Conservation (phyloP, 495 filamentous ascomycete species). For the Aspergillus olivimuriae region DNA sequence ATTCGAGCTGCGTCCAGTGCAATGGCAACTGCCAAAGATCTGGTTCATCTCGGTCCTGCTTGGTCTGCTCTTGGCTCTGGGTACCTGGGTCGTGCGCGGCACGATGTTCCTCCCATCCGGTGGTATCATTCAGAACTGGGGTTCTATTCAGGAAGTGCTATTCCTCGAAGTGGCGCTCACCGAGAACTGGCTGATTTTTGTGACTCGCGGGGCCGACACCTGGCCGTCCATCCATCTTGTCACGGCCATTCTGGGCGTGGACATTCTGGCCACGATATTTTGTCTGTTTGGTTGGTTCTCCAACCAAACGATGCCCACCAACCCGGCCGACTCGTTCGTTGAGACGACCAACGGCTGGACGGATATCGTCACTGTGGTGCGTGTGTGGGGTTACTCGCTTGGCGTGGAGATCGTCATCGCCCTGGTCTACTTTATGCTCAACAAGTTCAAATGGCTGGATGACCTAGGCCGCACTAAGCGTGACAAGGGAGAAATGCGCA, state of each 20-base stretch:
- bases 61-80: constrained; percentile 58
- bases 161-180: constrained; percentile 68
- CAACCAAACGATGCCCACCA: constrained; percentile 39
- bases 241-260: constrained; percentile 60
- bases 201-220: constrained; percentile 60
- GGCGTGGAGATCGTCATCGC: constrained; percentile 70
- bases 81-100: constrained; percentile 63
- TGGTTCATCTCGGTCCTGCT: constrained; percentile 65
- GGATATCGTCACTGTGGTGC: constrained; percentile 68
- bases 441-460: constrained; percentile 59
- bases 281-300: constrained; percentile 66
- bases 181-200: constrained; percentile 74
- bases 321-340: constrained; percentile 32
- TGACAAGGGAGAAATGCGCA: constrained; percentile 59
- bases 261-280: constrained; percentile 61
- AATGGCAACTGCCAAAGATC: constrained; percentile 74
- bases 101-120: constrained; percentile 59
- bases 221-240: constrained; percentile 64
- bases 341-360: constrained; percentile 57
- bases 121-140: constrained; percentile 64
- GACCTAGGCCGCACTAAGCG: constrained; percentile 67
- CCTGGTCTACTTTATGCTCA: constrained; percentile 67
- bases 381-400: constrained; percentile 71
- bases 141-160: constrained; percentile 61
- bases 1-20: constrained; percentile 61